These are phyloP conservation scores for Botrytis sinoallii DNA, from an alignment of 2,329 filamentous ascomycete genomes.

Conservation along the genomic window DNA sequence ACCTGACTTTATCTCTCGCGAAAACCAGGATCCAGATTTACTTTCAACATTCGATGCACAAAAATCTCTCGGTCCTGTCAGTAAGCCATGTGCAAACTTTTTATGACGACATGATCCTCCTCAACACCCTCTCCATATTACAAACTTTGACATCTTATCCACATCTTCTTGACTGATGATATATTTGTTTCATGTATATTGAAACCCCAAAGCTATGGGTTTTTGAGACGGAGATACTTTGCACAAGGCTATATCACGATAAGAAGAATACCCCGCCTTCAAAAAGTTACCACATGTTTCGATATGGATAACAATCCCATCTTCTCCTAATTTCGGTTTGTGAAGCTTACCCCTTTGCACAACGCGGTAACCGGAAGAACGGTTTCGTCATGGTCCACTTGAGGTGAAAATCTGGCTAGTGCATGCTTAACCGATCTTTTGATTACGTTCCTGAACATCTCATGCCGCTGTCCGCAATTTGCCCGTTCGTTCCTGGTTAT, in stretches of 20 bases:
- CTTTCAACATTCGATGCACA: neutral
- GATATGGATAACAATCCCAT: neutral
- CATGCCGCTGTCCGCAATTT: neutral
- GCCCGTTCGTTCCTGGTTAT: neutral
- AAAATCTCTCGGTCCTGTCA: neutral
- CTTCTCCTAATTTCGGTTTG: neutral
- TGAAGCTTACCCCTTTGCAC: neutral
- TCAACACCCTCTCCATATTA: neutral
- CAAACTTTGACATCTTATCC: neutral
- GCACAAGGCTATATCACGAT: neutral
- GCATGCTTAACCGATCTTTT: neutral
- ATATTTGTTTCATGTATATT: neutral
- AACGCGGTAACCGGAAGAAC: neutral
- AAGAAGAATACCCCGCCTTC: neutral
- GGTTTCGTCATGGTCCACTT: constrained; percentile 3
- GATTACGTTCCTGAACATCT: constrained; percentile 18
- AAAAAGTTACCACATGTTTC: neutral
- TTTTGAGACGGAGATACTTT: neutral
- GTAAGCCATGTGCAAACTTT: neutral
- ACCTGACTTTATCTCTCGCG: neutral
- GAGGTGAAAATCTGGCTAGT: neutral
- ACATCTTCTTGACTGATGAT: neutral
- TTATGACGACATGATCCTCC: neutral
- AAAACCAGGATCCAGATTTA: neutral
- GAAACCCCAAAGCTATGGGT: neutral